Percentiles rank a stretch among this genome's conserved stretches.
These are phyloP conservation scores for Berberis thunbergii DNA, from an alignment of 164 flowering plant species.

Conservation along the genomic window DNA sequence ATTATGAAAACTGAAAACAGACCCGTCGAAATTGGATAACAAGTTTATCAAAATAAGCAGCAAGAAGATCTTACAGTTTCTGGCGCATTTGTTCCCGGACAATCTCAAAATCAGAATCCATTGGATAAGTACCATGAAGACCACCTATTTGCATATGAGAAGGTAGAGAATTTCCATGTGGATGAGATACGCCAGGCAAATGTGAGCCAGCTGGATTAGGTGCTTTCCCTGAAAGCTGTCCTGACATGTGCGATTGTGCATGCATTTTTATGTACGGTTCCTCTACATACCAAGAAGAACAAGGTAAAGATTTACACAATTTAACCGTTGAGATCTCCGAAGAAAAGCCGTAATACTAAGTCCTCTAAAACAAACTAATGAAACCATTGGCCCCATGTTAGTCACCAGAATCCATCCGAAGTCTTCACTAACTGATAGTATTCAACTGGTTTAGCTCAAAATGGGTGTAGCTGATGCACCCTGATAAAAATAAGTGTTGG, in stretches of 20 bases:
- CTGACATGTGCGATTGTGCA: conserved; percentile 53
- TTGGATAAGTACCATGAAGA: conserved; percentile 14
- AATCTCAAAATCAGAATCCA: conserved; percentile 39
- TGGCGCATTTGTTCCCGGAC: conserved; percentile 36
- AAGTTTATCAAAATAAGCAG: background rate
- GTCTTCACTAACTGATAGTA: no score
- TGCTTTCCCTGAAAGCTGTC: conserved; percentile 70
- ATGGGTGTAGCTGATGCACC: no score
- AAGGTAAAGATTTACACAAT: conserved; percentile 1
- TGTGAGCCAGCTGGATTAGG: conserved; percentile 52
- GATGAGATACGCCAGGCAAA: conserved; percentile 50
- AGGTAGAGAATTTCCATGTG: conserved; percentile 45
- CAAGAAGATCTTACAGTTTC: conserved; percentile 53
- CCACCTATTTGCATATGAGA: conserved; percentile 31
- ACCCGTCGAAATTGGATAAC: no score
- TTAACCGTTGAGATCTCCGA: background rate
- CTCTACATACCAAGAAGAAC: conserved; percentile 7
- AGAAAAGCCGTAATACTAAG: background rate
- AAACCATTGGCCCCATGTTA: no score
- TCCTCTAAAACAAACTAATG: no score
- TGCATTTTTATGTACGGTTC: conserved; percentile 17
- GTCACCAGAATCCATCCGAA: no score
- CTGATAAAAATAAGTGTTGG: no score
- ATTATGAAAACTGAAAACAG: no score
- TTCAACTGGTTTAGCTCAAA: no score